Evolutionary conservation across 2,329 filamentous ascomycete genomes (phyloP).

Genomic region (Curvularia verruculosa): DNA sequence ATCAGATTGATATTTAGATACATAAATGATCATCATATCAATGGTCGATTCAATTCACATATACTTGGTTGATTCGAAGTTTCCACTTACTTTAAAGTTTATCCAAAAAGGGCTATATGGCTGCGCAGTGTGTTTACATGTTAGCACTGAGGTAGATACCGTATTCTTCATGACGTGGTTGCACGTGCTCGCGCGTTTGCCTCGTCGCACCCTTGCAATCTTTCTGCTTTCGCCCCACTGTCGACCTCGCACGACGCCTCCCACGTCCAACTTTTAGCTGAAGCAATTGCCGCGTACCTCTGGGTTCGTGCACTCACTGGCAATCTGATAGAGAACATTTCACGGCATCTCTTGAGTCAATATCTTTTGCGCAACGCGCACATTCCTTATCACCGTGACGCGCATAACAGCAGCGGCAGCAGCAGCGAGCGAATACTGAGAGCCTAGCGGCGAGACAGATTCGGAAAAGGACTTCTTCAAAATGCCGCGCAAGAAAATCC

Average conservation of each 20-base stretch:
- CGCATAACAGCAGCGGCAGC: conserved; percentile 3
- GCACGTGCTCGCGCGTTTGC: conserved; percentile 18
- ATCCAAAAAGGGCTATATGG: no score
- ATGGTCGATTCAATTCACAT: no score
- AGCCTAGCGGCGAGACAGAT: conserved; percentile 3
- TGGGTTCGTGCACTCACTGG: neutral
- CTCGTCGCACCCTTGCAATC: conserved; percentile 9
- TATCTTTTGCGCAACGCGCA: conserved; percentile 7
- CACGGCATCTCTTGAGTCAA: neutral
- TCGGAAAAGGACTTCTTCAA: neutral
- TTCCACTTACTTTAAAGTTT: no score
- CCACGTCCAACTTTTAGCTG: neutral
- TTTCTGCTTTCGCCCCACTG: conserved; percentile 12
- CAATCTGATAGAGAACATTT: no score
- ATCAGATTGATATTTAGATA: no score
- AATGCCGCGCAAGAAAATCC: conserved; percentile 36
- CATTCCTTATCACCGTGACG: conserved; percentile 2
- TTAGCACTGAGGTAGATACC: neutral
- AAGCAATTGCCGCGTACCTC: neutral
- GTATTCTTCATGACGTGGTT: conserved; percentile 2
- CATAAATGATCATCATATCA: no score
- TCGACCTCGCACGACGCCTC: neutral
- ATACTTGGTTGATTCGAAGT: neutral
- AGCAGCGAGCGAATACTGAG: conserved; percentile 3
- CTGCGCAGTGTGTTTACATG: no score